phyloP scores from a whole-genome alignment of 345 rosid genomes.

The Alliaria petiolata region DNA sequence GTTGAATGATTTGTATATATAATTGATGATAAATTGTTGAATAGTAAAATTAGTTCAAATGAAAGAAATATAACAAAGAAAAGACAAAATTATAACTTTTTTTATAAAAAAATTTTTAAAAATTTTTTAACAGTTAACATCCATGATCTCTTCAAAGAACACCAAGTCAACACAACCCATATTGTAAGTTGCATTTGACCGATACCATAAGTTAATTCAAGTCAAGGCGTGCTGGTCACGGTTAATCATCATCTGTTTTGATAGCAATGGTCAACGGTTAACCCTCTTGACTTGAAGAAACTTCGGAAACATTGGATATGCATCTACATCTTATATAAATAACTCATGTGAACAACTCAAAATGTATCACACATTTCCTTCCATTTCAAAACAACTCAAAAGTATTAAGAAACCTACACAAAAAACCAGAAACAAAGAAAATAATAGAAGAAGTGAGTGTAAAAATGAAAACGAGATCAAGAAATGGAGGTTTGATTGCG shows the following conservation, averaged over 20 bases:
- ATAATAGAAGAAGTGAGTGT: not conserved
- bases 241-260: not conserved
- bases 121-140: not conserved
- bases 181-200: constrained; percentile 6
- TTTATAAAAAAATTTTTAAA: no score
- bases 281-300: not conserved
- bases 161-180: constrained; percentile 27
- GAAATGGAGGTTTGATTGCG: constrained; percentile 6
- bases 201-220: not conserved
- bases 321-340: constrained; percentile 10
- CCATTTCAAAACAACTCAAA: not conserved
- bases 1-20: no score
- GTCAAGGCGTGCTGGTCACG: constrained; percentile 19
- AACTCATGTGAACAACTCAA: not conserved
- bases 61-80: not conserved
- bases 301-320: not conserved
- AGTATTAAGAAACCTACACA: not conserved
- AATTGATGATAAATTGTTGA: no score
- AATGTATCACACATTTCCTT: not conserved
- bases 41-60: not conserved
- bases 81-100: no score
- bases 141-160: not conserved
- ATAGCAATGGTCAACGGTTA: not conserved
- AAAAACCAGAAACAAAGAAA: not conserved
- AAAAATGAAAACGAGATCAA: constrained; percentile 18